A percentile compares a stretch with the other conserved stretches of the same genome.
phyloP scores from a whole-genome alignment of 176 grass and related monocot genomes.

The Raddia distichophylla region DNA sequence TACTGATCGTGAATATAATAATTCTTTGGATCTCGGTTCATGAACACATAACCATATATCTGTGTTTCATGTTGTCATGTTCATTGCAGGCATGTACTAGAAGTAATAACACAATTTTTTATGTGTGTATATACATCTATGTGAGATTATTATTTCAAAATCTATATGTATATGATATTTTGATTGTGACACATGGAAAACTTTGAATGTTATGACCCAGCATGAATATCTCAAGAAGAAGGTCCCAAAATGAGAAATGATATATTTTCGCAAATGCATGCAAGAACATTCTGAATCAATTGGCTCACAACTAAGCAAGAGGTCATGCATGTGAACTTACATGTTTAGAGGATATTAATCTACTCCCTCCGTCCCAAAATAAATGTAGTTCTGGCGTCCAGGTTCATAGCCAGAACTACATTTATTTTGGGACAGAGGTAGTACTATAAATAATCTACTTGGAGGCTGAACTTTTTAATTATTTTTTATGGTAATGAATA shows the following conservation, averaged over 20 bases:
- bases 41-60: not conserved
- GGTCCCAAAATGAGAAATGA: not conserved
- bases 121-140: not conserved
- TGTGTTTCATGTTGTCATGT: not conserved
- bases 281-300: not conserved
- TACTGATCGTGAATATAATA: not conserved
- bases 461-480: not conserved
- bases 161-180: not conserved
- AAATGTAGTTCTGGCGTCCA: too few relatives aligned
- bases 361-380: not conserved
- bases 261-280: not conserved
- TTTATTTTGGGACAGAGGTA: too few relatives aligned
- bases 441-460: not conserved
- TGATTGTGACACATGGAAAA: not conserved
- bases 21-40: not conserved
- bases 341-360: not conserved
- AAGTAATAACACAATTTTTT: not conserved
- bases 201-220: not conserved
- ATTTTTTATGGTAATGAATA: not conserved
- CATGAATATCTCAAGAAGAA: not conserved
- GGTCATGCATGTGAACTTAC: not conserved
- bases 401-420: too few relatives aligned
- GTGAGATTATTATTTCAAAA: conserved; percentile 6
- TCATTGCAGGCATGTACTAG: not conserved
- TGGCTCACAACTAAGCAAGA: not conserved